Evolutionary conservation across 331 rosid species (phyloP), one percentile per base, ranked within the genome.

Genomic region (Telfairia occidentalis): DNA sequence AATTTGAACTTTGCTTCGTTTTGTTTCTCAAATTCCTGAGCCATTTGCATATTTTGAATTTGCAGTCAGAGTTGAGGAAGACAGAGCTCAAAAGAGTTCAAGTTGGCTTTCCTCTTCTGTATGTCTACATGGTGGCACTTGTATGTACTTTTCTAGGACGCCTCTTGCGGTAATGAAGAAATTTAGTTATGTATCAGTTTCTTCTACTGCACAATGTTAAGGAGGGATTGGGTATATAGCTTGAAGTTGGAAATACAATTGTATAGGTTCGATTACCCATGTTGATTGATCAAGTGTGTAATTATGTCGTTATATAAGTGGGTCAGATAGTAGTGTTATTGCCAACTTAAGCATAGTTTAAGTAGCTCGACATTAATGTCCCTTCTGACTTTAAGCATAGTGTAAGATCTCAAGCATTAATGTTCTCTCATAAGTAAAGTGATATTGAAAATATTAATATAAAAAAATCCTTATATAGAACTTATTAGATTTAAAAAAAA

Each of bases 61-160:
- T 84, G 87, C 90, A 93, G 98, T 84, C 79, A 8, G 86, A 83
- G 71, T 81, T 91, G 84, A 79, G 84, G 66, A 69, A 64, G 55
- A 79, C 67, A 76, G 83, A 86, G 23, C 80, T 87, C 57, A 84
- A 83, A 77, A 82, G 48, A 32, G 89, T 88, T 35, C 92, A 85
- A 75, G 85, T 86, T 0, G 97, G 97, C 24, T 90, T 91, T 79
- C 97, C 98, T 38, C 83, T 85, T 79, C 79, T 93, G 32, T 90
- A 81, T 81, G 91, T 88, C 75, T 93, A 86, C 63, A 85, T 88
- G 86, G 96, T 93, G 87, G 96, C 91, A 5, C 82, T 90, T 52
- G 43, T 85, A 10, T 78, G 88, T 81, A 77, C 88, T 67, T 74
- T 83, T 71, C 78, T 93, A 78, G 96, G 98, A 78, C 85, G 87